Base-by-base conservation (phyloP, 768 basidiomycete genomes). In the Dioszegia hungarica region DNA sequence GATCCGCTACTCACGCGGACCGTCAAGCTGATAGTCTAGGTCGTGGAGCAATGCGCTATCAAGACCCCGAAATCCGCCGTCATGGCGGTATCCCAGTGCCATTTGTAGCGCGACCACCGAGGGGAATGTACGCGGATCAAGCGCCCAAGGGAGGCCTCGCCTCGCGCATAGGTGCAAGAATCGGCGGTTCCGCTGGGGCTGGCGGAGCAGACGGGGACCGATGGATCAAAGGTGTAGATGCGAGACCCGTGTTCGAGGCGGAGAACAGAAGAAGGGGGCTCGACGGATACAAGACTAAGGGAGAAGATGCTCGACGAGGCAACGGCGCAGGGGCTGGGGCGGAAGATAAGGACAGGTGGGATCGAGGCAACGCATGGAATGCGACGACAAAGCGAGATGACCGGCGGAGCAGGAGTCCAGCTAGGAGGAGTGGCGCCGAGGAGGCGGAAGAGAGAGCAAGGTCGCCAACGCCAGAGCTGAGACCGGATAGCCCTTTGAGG, bases 31-130 rank as follows among this genome's bases (percentile, higher is more conserved):
- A 50, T 33, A 17, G 3, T n/a, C 43, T n/a, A 75, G 74, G 74
- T 10, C 64, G 74, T 47, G 74, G 74, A 12, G 51, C 70, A 15
- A 75, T 75, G 74, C 58, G 71, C 6, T 75, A 73, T 43, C 56
- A 70, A 0, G 74, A 75, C 54, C 74, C 72, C 0, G 74, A 75
- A 55, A 38, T 40, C 52, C 2, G 28, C 50, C 10, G 51, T 57
- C n/a, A 33, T 37, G 3, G 45, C 60, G 8, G 62, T 63, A 0
- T 19, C 48, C 1, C 68, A 72, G 41, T 66, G 53, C 48, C 54
- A 66, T 45, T 38, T 17, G 34, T 33, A 5, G 25, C 22, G 22
- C 49, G 49, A 17, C 49, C 36, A 22, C 34, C 5, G 14, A 27
- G 34, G 5, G 49, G 36, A 12, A 51, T 38, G 49, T 36, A 38